Evolutionary conservation across 352 stramenopile genomes (phyloP), one percentile per base, ranked within the genome.

Genomic region (Globisporangium okanoganense): DNA sequence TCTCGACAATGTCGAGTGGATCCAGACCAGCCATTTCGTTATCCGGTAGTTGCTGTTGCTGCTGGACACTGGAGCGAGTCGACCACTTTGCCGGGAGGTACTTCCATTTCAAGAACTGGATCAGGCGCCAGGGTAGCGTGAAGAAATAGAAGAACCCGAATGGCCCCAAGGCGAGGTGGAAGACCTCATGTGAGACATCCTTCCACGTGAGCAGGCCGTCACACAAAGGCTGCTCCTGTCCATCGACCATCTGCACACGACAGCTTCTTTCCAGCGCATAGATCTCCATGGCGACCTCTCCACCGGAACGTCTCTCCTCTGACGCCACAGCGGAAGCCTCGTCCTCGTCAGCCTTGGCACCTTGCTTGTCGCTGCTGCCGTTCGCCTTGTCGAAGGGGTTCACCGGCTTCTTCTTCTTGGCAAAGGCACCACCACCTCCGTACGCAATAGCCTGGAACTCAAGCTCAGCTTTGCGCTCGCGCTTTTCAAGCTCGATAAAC

Each of bases 401-500:
- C 29, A 82, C 82, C 29, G 81, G 85, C 10, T 75, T 72, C 29
- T 83, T 87, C 10, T 75, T 72, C 62, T 78, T 85, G n/a, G 65
- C 66, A 48, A 87, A 84, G 7, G 66, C 65, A n/a, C 63, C 61
- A 38, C 78, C 70, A 29, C 85, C 29, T 3, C 29, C 85, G 31
- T 91, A 90, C 6, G 85, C 81, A 43, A 94, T 91, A 0, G 82
- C 78, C 58, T 94, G 81, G 60, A 92, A 92, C 49, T 94, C 83
- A 31, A 94, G 76, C 69, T 94, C 83, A 0, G 82, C 82, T 61
- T 91, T 87, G 38, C 82, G 82, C 52, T 93, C 84, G 51, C 80
- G 71, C 43, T 67, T 64, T 62, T 84, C 85, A 36, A 88, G 72
- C 38, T 94, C 78, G 5, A 93, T 53, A 40, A 95, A 94, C 66